Base-by-base conservation (phyloP, 2,329 filamentous ascomycete genomes). In the Blastomyces emzantsi region DNA sequence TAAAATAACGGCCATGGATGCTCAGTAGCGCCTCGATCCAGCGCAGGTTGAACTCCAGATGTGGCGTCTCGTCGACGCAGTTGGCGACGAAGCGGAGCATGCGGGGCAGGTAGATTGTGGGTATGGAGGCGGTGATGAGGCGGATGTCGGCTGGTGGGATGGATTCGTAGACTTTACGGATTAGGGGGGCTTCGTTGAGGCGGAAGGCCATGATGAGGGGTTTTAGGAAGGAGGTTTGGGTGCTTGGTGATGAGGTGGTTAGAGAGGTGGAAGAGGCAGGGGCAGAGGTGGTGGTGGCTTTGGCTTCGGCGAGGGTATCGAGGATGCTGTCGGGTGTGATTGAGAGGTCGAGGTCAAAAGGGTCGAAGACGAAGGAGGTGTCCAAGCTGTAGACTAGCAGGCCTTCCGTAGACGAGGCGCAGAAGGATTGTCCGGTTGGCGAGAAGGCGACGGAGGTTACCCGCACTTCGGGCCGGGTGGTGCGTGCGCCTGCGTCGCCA, bases 161-260 rank as follows among this genome's bases (percentile, higher is more conserved):
- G 1, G 85, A 84, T 76, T 95, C 88, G 78, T 96, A 97, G 22
- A 97, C 90, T 62, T 87, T 86, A 69, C 89, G 89, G 66, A 97
- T 86, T 57, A 99, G 82, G 28, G 87, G 85, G 4, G 86, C 83
- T 74, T 96, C 90, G 77, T 96, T 97, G 64, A 99, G 86, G 6
- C 95, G 89, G 82, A 99, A 99, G 1, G 92, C 89, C 94, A 99
- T 99, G 67, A 97, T 87, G 6, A 99, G 80, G 0, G 94, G 93
- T 77, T 94, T 96, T 67, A 97, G 84, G 75, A 90, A 96, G 9
- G 74, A 70, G 6, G 68, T 73, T 72, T 66, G 84, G 84, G 63
- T 92, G 86, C 64, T 88, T 82, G 41, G 89, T 79, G 11, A 88
- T 84, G 3, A 83, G 78, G 55, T 45, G 17, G 61, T 45, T 19